phyloP scores from a whole-genome alignment of 306 rosid species.

The Macrotyloma uniflorum region DNA sequence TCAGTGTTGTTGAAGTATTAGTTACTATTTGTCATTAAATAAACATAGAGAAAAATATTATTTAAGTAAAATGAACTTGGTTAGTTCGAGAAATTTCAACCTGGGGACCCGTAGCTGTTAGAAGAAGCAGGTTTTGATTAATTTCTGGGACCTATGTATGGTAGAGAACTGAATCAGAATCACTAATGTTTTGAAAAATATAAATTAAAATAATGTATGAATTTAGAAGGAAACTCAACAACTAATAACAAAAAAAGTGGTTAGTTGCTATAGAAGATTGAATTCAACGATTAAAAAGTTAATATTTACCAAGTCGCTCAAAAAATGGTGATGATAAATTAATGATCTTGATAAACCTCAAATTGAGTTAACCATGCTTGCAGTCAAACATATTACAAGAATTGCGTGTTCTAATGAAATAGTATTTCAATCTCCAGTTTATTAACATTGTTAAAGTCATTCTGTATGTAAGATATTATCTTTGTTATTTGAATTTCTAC shows the following conservation, averaged over 20 bases:
- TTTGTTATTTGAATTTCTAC: too few relatives aligned
- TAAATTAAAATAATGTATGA: not conserved
- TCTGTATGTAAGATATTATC: too few relatives aligned
- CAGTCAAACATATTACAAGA: slow-evolving; percentile 3
- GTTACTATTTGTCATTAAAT: not conserved
- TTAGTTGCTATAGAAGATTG: not conserved
- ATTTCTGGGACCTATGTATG: not conserved
- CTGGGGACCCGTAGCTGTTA: slow-evolving; percentile 20
- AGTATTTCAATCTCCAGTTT: too few relatives aligned
- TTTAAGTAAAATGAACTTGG: not conserved
- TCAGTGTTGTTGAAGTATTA: not conserved
- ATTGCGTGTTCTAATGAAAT: not conserved
- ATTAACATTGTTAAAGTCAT: too few relatives aligned
- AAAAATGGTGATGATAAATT: not conserved
- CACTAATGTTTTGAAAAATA: not conserved
- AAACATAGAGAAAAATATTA: not conserved
- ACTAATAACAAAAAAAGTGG: slow-evolving; percentile 13
- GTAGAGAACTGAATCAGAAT: not conserved
- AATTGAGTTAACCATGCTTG: slow-evolving; percentile 1
- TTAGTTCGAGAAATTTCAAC: not conserved
- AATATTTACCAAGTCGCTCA: not conserved
- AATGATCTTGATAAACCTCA: not conserved
- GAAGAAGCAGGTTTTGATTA: not conserved
- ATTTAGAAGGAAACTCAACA: not conserved
- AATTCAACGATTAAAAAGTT: not conserved